Base-by-base conservation (phyloP, 495 filamentous ascomycete genomes). In the Hypoxylon trugodes region DNA sequence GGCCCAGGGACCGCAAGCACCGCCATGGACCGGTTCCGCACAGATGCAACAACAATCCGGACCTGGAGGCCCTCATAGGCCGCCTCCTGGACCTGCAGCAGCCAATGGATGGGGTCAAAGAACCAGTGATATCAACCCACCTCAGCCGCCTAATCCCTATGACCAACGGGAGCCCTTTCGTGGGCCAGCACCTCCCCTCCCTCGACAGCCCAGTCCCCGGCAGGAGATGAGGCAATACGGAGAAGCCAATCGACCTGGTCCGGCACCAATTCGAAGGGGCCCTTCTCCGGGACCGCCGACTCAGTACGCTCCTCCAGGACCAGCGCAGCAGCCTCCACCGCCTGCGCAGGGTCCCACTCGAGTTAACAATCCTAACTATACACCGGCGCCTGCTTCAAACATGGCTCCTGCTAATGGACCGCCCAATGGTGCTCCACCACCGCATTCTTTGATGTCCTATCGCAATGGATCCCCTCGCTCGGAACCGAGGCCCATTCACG, bases 1-100 rank as follows among this genome's bases (percentile, higher is more conserved):
- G 24, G 81, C 85, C 48, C 80, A 84, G 61, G 85, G 85, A 6
- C 85, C 85, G 37, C 84, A 84, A n/a, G 91, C 89, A 21, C 94
- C 93, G 53, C 91, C 97, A 69, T 98, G 92, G 92, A 88, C 87
- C 45, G 85, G 84, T 6, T 85, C 84, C 15, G 83, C 86, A 41
- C 87, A 85, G 30, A 86, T 81, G 68, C 85, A 82, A 19, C 85
- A 82, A 19, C 87, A 87, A 56, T 84, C 86, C 67, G 45, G 79
- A 71, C 61, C 80, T 69, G 46, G 80, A 70, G 56, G 65, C 73
- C 69, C 80, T 77, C 89, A 59, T 81, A 80, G 59, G 73, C 83
- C 87, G 47, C 82, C 83, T 25, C 87, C 87, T 18, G 89, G 89
- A 10, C 87, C 84, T 41, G 84, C 85, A 32, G 70, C 68, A 26